Evolutionary conservation across 2,329 filamentous ascomycete species (phyloP).

Genomic region (Emergomyces orientalis): DNA sequence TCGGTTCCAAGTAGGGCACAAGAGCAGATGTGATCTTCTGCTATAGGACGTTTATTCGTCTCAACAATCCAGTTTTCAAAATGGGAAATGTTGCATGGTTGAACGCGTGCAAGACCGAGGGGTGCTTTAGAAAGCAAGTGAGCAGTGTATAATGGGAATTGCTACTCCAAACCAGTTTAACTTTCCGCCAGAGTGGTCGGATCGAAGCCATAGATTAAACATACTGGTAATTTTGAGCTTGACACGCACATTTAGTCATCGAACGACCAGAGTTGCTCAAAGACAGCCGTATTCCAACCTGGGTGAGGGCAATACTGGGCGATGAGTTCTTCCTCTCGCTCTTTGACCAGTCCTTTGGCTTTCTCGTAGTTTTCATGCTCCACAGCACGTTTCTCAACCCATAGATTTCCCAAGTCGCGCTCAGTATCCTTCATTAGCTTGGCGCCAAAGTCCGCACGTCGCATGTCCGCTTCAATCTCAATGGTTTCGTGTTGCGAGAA

Average conservation of each 20-base stretch:
- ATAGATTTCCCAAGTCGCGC: constrained; percentile 4
- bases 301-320: neutral
- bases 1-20: too few relatives aligned
- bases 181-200: neutral
- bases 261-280: constrained; percentile 7
- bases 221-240: neutral
- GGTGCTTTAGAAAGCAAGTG: neutral
- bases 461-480: neutral
- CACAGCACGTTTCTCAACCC: constrained; percentile 9
- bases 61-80: too few relatives aligned
- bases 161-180: neutral
- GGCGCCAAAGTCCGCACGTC: neutral
- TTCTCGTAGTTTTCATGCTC: constrained; percentile 4
- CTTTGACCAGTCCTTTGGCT: neutral
- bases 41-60: too few relatives aligned
- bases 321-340: neutral
- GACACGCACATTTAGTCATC: neutral
- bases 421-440: neutral
- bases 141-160: too few relatives aligned
- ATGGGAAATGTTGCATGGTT: too few relatives aligned
- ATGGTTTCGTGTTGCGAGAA: neutral
- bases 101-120: too few relatives aligned
- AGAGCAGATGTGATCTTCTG: too few relatives aligned
- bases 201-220: neutral
- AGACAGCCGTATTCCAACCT: constrained; percentile 2